Evolutionary conservation across 2,329 filamentous ascomycete genomes (phyloP).

Genomic region (Penicillium sp.): DNA sequence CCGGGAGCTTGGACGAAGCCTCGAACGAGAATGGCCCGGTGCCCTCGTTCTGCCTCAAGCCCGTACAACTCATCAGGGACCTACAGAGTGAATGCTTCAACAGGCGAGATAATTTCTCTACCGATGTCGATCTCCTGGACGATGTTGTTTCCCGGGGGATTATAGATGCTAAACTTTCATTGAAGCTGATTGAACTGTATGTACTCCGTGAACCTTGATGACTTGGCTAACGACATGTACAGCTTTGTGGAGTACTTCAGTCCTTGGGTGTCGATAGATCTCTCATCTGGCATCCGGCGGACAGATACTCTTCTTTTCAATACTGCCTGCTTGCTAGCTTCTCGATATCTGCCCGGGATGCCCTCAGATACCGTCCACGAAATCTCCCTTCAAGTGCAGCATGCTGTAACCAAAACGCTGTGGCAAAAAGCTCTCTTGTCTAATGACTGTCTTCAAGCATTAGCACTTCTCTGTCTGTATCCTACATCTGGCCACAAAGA

Average conservation of each 20-base stretch:
- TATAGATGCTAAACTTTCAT: constrained; percentile 30
- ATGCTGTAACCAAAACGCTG: constrained; percentile 27
- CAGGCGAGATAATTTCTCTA: constrained; percentile 21
- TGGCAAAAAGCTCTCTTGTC: constrained; percentile 30
- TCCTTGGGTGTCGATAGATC: constrained; percentile 31
- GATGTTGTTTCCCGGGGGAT: constrained; percentile 28
- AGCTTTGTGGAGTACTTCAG: constrained; percentile 34
- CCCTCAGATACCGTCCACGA: constrained; percentile 26
- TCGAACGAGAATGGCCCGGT: constrained; percentile 19
- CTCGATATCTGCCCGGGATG: constrained; percentile 33
- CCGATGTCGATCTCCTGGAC: constrained; percentile 23
- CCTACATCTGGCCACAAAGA: constrained; percentile 32
- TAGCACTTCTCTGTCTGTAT: constrained; percentile 32
- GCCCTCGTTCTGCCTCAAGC: constrained; percentile 26
- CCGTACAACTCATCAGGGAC: constrained; percentile 31
- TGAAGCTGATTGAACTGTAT: constrained; percentile 32
- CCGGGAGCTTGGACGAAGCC: constrained; percentile 25
- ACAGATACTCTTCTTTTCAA: constrained; percentile 32
- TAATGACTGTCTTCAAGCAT: constrained; percentile 31
- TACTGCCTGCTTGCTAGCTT: constrained; percentile 32
- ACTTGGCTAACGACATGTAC: not conserved
- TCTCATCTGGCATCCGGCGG: constrained; percentile 27
- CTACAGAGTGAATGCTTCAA: constrained; percentile 32
- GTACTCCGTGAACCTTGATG: constrained; percentile 3
- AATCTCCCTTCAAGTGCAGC: constrained; percentile 32